Percentiles rank a stretch among this genome's conserved stretches.
phyloP scores from a whole-genome alignment of 495 filamentous ascomycete genomes.

The Wilcoxina mikolae region DNA sequence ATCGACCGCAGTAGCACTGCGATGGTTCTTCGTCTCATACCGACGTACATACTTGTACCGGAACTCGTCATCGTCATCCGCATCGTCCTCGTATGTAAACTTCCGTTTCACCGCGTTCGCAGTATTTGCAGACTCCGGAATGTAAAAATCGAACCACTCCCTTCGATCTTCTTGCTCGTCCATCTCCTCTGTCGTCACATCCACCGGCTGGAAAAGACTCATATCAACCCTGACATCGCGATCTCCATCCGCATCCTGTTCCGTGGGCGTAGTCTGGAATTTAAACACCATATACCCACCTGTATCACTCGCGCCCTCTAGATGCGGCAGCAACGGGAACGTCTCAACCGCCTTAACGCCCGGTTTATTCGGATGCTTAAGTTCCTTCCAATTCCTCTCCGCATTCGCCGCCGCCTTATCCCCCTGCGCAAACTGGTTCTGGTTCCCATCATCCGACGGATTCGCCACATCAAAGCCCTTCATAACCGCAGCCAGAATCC shows the following conservation, averaged over 20 bases:
- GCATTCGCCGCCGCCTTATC: slow-evolving; percentile 44
- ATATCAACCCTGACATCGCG: slow-evolving; percentile 75
- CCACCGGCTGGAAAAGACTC: slow-evolving; percentile 56
- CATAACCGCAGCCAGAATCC: slow-evolving; percentile 65
- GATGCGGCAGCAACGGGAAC: slow-evolving; percentile 72
- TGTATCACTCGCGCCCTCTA: slow-evolving; percentile 74
- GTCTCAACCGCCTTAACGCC: slow-evolving; percentile 61
- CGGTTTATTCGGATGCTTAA: slow-evolving; percentile 72
- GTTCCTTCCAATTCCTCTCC: slow-evolving; percentile 51
- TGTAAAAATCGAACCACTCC: slow-evolving; percentile 26
- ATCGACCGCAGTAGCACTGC: slow-evolving; percentile 41
- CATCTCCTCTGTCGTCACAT: slow-evolving; percentile 37
- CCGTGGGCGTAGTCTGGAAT: slow-evolving; percentile 53
- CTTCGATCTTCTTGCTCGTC: slow-evolving; percentile 13
- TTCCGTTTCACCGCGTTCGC: slow-evolving; percentile 50
- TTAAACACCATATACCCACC: slow-evolving; percentile 79
- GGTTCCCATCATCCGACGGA: slow-evolving; percentile 39
- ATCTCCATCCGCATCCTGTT: slow-evolving; percentile 11
- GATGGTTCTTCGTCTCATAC: slow-evolving; percentile 68
- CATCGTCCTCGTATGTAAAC: slow-evolving; percentile 54
- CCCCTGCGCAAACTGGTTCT: slow-evolving; percentile 37
- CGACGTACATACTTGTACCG: slow-evolving; percentile 62
- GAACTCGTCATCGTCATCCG: slow-evolving; percentile 49
- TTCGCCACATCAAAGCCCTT: slow-evolving; percentile 78
- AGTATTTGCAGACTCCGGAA: slow-evolving; percentile 10